A percentile compares a stretch with the other conserved stretches of the same genome.
These are phyloP conservation scores for Dactylellina parvicollis DNA, from an alignment of 2,329 filamentous ascomycete species.

Conservation along the genomic window DNA sequence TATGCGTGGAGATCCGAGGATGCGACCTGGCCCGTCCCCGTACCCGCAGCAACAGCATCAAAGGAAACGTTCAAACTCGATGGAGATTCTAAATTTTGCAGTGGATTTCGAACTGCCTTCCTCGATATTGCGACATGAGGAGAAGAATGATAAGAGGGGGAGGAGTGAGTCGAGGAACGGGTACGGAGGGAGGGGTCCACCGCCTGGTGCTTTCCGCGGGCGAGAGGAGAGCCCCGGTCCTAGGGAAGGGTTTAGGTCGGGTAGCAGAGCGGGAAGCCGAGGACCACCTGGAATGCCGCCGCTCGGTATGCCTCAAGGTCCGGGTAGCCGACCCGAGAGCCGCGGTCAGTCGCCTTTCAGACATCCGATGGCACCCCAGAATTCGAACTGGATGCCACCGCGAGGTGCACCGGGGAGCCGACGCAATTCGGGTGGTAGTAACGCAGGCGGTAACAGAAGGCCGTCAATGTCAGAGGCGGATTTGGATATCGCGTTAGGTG, in stretches of 20 bases:
- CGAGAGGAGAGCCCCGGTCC: constrained; percentile 43
- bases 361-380: constrained; percentile 19
- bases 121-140: constrained; percentile 19
- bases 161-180: constrained; percentile 28
- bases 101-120: constrained; percentile 39
- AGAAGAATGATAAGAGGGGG: constrained; percentile 29
- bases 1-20: constrained; percentile 39
- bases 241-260: constrained; percentile 39
- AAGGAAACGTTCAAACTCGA: constrained; percentile 44
- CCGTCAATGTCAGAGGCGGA: constrained; percentile 47
- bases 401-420: constrained; percentile 30
- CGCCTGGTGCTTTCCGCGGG: constrained; percentile 33
- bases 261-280: constrained; percentile 41
- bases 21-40: constrained; percentile 6
- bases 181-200: constrained; percentile 23
- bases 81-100: constrained; percentile 42
- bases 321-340: constrained; percentile 27
- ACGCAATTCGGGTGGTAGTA: constrained; percentile 33
- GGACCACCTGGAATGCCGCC: constrained; percentile 38
- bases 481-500: constrained; percentile 46
- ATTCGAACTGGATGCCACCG: constrained; percentile 35
- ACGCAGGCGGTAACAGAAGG: constrained; percentile 16
- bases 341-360: constrained; percentile 37
- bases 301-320: constrained; percentile 9
- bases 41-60: constrained; percentile 18